Percentiles rank a stretch among this genome's conserved stretches.
Conservation (phyloP, 495 filamentous ascomycete genomes). For the Talaromyces adpressus region DNA sequence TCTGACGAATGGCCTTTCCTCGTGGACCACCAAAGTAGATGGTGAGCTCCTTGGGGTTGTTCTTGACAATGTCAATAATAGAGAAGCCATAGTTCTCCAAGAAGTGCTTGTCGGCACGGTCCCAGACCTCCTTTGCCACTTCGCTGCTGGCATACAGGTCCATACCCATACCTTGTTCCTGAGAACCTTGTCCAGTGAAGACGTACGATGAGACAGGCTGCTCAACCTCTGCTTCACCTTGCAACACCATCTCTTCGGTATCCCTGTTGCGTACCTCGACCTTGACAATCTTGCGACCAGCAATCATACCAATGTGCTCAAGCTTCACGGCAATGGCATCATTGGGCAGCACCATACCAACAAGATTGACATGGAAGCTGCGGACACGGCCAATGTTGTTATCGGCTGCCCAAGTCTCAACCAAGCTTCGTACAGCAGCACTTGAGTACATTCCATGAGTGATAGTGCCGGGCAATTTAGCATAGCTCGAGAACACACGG, state of each 20-base stretch:
- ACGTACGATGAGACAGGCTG: conserved; percentile 97
- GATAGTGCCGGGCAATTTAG: conserved; percentile 54
- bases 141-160: conserved; percentile 88
- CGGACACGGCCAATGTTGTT: conserved; percentile 96
- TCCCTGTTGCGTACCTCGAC: conserved; percentile 91
- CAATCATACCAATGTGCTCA: conserved; percentile 95
- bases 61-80: conserved; percentile 98
- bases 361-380: conserved; percentile 89
- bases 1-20: conserved; percentile 93
- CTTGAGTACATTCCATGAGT: conserved; percentile 95
- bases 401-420: conserved; percentile 98
- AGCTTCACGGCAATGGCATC: conserved; percentile 90
- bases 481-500: conserved; percentile 89
- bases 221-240: conserved; percentile 96
- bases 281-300: conserved; percentile 98
- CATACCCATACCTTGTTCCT: conserved; percentile 99
- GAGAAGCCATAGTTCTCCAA: conserved; percentile 98
- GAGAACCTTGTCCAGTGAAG: conserved; percentile 95
- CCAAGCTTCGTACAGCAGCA: conserved; percentile 92
- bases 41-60: conserved; percentile 98
- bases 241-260: conserved; percentile 87
- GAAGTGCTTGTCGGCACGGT: conserved; percentile 94
- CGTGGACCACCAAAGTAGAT: conserved; percentile 96
- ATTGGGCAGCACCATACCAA: conserved; percentile 96
- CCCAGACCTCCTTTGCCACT: conserved; percentile 96